phyloP scores from a whole-genome alignment of 2,329 filamentous ascomycete species.

The Mollisiaceae sp. region DNA sequence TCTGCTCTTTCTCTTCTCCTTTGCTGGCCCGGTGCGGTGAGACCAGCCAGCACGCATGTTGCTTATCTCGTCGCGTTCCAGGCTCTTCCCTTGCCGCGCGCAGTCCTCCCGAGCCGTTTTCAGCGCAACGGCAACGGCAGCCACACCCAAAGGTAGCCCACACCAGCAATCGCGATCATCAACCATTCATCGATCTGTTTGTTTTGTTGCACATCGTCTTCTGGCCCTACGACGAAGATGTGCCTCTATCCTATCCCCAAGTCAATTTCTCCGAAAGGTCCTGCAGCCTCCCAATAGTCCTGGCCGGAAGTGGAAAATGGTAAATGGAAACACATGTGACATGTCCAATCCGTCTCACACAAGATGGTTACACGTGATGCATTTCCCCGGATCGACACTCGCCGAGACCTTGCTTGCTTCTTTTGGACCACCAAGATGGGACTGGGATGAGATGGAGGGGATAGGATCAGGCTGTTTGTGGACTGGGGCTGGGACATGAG shows the following conservation, averaged over 20 bases:
- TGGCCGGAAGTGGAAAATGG: neutral
- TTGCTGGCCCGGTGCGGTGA: too few relatives aligned
- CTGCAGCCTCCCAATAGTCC: slow-evolving; percentile 6
- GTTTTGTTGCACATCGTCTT: slow-evolving; percentile 8
- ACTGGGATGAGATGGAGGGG: neutral
- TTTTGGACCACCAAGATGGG: neutral
- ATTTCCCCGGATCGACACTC: neutral
- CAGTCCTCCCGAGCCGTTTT: neutral
- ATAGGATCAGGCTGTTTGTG: neutral
- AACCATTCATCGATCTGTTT: too few relatives aligned
- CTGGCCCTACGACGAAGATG: neutral
- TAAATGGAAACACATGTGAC: neutral
- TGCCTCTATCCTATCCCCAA: neutral
- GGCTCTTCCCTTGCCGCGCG: neutral
- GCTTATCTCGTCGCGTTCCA: too few relatives aligned
- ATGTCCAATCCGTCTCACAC: neutral
- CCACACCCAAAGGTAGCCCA: neutral
- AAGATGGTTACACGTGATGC: neutral
- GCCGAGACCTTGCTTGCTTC: neutral
- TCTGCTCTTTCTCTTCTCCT: too few relatives aligned
- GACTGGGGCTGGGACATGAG: too few relatives aligned
- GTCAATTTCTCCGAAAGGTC: neutral
- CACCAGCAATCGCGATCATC: too few relatives aligned
- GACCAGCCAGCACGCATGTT: too few relatives aligned
- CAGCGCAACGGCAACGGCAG: neutral